Percentiles rank a stretch among this genome's conserved stretches.
Conservation (phyloP, 2,329 filamentous ascomycete species). For the Talaromyces funiculosus region DNA sequence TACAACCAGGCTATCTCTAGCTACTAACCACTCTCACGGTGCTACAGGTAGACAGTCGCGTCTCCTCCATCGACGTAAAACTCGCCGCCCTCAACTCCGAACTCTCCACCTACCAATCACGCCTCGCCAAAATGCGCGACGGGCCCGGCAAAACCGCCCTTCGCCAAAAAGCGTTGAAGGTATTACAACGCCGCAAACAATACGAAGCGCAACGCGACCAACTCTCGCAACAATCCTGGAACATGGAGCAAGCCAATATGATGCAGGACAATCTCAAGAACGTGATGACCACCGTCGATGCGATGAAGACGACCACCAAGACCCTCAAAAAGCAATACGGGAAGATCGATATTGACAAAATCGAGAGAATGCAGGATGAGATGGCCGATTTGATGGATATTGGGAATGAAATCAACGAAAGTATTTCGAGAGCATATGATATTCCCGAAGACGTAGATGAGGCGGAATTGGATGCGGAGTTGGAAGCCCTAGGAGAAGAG, state of each 20-base stretch:
- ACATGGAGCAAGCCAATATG: conserved; percentile 97
- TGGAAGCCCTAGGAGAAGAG: conserved; percentile 91
- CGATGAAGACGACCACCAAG: conserved; percentile 95
- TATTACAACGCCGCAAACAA: conserved; percentile 86
- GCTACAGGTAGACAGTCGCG: conserved; percentile 70
- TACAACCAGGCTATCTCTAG: too few species aligned
- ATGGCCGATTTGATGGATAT: conserved; percentile 98
- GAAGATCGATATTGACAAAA: conserved; percentile 95
- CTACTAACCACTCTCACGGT: too few species aligned
- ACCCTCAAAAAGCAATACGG: conserved; percentile 89
- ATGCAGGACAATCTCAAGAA: conserved; percentile 99
- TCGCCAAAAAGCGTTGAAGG: conserved; percentile 89
- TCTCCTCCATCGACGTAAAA: conserved; percentile 88
- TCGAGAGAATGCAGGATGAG: conserved; percentile 95
- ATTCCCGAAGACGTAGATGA: conserved; percentile 96
- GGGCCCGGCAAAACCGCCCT: conserved; percentile 89
- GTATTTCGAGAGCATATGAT: conserved; percentile 83
- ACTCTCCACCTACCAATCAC: conserved; percentile 78
- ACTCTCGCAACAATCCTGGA: conserved; percentile 91
- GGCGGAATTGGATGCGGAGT: conserved; percentile 88
- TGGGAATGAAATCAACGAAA: conserved; percentile 97
- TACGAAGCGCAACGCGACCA: conserved; percentile 94
- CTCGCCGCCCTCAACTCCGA: conserved; percentile 88
- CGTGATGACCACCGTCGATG: conserved; percentile 96
- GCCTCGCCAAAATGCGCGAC: conserved; percentile 87